Base-by-base conservation (phyloP, 2,329 filamentous ascomycete species). In the Epichloe gansuensis region DNA sequence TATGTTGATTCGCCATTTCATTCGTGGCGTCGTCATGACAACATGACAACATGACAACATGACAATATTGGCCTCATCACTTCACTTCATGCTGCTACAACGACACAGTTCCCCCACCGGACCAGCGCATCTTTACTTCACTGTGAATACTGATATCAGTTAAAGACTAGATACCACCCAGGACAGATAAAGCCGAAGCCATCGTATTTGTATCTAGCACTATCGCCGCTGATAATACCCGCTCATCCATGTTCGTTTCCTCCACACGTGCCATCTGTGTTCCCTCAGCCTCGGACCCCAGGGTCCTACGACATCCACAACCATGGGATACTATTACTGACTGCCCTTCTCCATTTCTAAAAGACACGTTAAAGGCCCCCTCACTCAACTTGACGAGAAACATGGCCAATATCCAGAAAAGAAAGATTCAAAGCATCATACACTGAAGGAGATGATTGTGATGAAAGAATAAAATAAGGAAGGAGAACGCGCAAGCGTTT, bases 1-100 rank as follows among this genome's bases (percentile, higher is more conserved):
- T 21, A 21, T 21, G 17, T 21, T 21, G 17, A 40, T 96, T 98
- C 66, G 80, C 87, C 63, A 93, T 21, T 21, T 21, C 17, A 21
- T 21, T 21, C 17, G 17, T 21, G 17, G 17, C 17, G 17, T 21
- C 17, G 17, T 21, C 17, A 21, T 21, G 17, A 21, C 17, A 21
- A 21, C 17, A 21, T 21, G 17, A 17, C 17, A 17, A 17, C 17
- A 17, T 17, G 17, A 21, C 17, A 21, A 21, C 17, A 21, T 21
- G 17, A 21, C 17, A 21, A 21, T 21, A 21, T 21, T 21, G 17
- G 17, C 17, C 2, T 21, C 17, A 21, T 21, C 17, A 21, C 17
- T 21, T 21, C 17, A 21, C 17, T 21, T 21, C 17, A 21, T 21
- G 17, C 17, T 21, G 17, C 17, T 21, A 21, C 17, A 21, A 21